Conservation (phyloP, 1,284 basidiomycete genomes). For the Fomitopsis schrenkii region DNA sequence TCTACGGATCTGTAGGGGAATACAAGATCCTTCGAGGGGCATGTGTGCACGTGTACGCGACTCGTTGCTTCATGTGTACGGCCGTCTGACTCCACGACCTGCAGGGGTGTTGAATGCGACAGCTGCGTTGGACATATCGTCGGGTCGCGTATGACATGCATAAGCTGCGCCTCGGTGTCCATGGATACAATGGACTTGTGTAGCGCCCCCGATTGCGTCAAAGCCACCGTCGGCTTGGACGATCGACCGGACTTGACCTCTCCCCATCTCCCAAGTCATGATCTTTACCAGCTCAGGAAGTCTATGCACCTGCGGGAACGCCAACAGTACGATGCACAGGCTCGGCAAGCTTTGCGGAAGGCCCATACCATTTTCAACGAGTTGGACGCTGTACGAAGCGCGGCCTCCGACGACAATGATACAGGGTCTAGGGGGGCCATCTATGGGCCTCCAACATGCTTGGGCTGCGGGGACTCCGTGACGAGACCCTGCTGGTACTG, state of each 20-base stretch:
- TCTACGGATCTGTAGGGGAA: neutral
- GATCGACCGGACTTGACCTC: neutral
- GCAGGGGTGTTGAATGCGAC: neutral
- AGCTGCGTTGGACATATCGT: neutral
- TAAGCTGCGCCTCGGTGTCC: neutral
- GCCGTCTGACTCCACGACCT: neutral
- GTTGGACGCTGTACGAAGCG: neutral
- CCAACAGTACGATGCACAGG: neutral
- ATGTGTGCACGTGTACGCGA: neutral
- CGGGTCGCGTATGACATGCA: neutral
- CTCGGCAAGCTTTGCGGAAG: neutral
- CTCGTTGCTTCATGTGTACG: neutral
- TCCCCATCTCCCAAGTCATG: neutral
- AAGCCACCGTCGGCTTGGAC: neutral
- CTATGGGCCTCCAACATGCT: neutral
- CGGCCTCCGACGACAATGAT: neutral
- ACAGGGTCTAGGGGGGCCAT: neutral
- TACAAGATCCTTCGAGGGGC: neutral
- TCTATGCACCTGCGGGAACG: neutral
- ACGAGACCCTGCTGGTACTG: neutral
- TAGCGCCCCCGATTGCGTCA: neutral
- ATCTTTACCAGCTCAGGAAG: neutral
- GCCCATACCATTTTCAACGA: neutral
- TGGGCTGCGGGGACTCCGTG: neutral
- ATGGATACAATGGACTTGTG: neutral